These are phyloP conservation scores for Ustilago esculenta DNA, from an alignment of 1,284 basidiomycete species.

Conservation along the genomic window DNA sequence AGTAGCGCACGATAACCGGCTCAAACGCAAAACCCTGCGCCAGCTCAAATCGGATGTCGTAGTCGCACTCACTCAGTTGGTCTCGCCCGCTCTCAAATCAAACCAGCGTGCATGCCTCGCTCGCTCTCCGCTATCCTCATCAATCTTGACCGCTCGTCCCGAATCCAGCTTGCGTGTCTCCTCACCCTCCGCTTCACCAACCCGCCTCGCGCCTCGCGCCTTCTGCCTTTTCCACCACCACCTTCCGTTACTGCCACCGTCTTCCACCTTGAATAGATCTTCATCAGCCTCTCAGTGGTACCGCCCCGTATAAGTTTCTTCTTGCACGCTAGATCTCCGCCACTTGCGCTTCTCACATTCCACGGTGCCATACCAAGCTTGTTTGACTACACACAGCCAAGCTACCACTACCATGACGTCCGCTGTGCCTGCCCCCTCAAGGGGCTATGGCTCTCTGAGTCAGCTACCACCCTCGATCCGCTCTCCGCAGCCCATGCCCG, in stretches of 20 bases:
- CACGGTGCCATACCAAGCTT: too few relatives aligned
- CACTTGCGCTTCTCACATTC: too few relatives aligned
- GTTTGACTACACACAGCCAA: constrained; percentile 1
- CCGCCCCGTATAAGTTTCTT: too few relatives aligned
- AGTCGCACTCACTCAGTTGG: too few relatives aligned
- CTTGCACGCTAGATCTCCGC: too few relatives aligned
- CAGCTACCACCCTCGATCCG: constrained; percentile 20
- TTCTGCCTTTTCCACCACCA: neutral
- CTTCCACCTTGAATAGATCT: neutral
- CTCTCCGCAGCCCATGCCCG: constrained; percentile 38
- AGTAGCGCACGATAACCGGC: neutral
- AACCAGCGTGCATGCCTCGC: neutral
- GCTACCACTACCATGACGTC: constrained; percentile 17
- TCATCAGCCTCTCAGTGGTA: too few relatives aligned
- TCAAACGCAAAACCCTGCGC: neutral
- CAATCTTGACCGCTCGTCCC: neutral
- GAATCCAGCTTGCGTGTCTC: constrained; percentile 1
- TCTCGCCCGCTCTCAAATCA: too few relatives aligned
- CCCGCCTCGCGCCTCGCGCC: too few relatives aligned
- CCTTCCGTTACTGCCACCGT: neutral
- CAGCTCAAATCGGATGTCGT: too few relatives aligned
- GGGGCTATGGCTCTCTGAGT: constrained; percentile 19
- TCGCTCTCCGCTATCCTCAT: neutral
- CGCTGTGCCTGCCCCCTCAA: constrained; percentile 26
- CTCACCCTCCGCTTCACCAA: neutral